Conservation (phyloP, 2,329 filamentous ascomycete genomes). For the Colletotrichum kahawae region DNA sequence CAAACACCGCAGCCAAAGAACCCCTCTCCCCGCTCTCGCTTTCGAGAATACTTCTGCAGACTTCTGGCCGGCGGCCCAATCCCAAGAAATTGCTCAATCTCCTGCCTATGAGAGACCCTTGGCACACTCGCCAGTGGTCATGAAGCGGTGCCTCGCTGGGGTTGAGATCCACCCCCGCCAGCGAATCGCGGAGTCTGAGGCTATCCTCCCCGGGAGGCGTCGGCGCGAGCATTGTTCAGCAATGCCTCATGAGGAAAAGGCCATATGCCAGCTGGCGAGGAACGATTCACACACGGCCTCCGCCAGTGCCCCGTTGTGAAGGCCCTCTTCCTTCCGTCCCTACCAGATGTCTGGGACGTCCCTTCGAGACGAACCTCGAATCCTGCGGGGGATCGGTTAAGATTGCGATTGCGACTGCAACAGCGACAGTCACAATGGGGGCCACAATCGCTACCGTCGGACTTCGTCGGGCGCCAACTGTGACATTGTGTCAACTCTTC, state of each 20-base stretch:
- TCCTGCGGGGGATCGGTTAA: not conserved
- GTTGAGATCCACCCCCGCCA: slow-evolving; percentile 16
- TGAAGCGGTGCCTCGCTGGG: slow-evolving; percentile 15
- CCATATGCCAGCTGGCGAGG: not conserved
- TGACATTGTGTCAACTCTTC: not conserved
- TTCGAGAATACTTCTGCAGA: not conserved
- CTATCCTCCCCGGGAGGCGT: not conserved
- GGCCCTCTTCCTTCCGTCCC: not conserved
- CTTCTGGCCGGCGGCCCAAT: slow-evolving; percentile 28
- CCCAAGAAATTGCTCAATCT: slow-evolving; percentile 32
- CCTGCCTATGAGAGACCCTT: slow-evolving; percentile 32
- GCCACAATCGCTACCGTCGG: not conserved
- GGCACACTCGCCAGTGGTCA: not conserved
- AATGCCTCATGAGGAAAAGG: not conserved
- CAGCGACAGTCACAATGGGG: not conserved
- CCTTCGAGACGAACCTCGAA: not conserved
- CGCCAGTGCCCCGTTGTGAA: not conserved
- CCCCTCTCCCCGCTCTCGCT: not conserved
- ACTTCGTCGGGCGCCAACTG: slow-evolving; percentile 2
- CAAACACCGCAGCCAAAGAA: not conserved
- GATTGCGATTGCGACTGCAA: not conserved
- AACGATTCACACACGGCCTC: not conserved
- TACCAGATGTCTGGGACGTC: not conserved
- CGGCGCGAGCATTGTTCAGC: not conserved
- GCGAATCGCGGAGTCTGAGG: slow-evolving; percentile 30